phyloP scores from a whole-genome alignment of 805 yeast species.

The Candida ortonii region DNA sequence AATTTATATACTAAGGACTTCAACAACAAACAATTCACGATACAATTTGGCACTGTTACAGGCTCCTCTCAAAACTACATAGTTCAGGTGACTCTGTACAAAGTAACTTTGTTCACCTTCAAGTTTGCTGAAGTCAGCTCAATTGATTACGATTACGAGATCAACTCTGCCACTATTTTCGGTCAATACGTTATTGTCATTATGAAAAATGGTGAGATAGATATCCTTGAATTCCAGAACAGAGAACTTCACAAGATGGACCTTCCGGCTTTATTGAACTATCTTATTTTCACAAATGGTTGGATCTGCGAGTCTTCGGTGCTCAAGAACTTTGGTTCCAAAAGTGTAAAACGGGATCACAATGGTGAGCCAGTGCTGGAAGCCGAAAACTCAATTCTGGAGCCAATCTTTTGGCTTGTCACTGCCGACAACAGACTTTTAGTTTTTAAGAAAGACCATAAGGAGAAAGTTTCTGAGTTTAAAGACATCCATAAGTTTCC shows the following conservation, averaged over 20 bases:
- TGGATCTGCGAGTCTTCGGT: constrained; percentile 53
- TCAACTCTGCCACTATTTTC: constrained; percentile 57
- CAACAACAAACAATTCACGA: constrained; percentile 58
- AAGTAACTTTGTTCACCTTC: constrained; percentile 59
- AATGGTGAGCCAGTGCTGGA: constrained; percentile 24
- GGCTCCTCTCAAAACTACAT: constrained; percentile 47
- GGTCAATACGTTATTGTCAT: constrained; percentile 66
- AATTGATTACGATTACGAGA: constrained; percentile 55
- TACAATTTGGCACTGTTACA: constrained; percentile 55
- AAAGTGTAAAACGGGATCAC: constrained; percentile 24
- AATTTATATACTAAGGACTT: constrained; percentile 61
- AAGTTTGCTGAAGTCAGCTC: constrained; percentile 53
- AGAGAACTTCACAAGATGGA: constrained; percentile 28
- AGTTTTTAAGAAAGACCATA: constrained; percentile 54
- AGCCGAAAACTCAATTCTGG: constrained; percentile 25
- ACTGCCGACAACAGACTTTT: constrained; percentile 77
- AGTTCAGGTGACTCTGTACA: constrained; percentile 70
- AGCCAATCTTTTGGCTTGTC: constrained; percentile 57
- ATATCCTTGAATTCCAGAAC: constrained; percentile 44
- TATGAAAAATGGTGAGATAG: constrained; percentile 68
- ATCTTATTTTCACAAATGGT: constrained; percentile 62
- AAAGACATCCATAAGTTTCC: constrained; percentile 47
- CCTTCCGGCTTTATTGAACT: constrained; percentile 34
- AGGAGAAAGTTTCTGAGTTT: constrained; percentile 52
- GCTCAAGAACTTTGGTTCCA: constrained; percentile 40